Conservation (phyloP, 345 rosid species). For the Raphanus sativus region DNA sequence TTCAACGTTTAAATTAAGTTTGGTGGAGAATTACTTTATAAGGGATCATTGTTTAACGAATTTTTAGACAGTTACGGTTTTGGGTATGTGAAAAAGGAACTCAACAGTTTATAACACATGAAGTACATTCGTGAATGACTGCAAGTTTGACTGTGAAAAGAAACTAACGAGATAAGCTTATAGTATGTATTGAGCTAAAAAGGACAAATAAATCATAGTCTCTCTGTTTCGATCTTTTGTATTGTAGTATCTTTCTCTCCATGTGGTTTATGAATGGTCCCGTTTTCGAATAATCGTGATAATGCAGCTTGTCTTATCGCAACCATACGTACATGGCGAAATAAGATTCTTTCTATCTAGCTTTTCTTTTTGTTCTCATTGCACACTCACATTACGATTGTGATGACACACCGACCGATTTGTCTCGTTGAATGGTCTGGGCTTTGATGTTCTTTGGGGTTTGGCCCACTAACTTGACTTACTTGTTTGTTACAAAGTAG, state of each 20-base stretch:
- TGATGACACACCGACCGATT: constrained; percentile 7
- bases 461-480: neutral
- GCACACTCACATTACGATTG: constrained; percentile 15
- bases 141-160: constrained; percentile 3
- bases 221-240: constrained; percentile 28
- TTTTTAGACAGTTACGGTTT: neutral
- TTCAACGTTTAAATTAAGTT: neutral
- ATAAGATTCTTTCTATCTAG: constrained; percentile 23
- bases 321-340: constrained; percentile 29
- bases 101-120: neutral
- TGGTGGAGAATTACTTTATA: neutral
- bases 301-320: constrained; percentile 28
- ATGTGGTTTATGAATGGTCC: constrained; percentile 38
- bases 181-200: neutral
- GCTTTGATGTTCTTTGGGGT: neutral
- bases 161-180: constrained; percentile 14
- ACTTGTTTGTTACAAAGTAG: neutral
- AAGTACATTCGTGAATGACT: constrained; percentile 3
- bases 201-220: constrained; percentile 35
- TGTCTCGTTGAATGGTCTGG: neutral
- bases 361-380: constrained; percentile 20
- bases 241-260: constrained; percentile 36
- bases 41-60: neutral
- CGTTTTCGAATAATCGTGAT: constrained; percentile 35
- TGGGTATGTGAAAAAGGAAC: neutral